phyloP scores from a whole-genome alignment of 371 early-diverging fungal species.

The Mucor sp. region DNA sequence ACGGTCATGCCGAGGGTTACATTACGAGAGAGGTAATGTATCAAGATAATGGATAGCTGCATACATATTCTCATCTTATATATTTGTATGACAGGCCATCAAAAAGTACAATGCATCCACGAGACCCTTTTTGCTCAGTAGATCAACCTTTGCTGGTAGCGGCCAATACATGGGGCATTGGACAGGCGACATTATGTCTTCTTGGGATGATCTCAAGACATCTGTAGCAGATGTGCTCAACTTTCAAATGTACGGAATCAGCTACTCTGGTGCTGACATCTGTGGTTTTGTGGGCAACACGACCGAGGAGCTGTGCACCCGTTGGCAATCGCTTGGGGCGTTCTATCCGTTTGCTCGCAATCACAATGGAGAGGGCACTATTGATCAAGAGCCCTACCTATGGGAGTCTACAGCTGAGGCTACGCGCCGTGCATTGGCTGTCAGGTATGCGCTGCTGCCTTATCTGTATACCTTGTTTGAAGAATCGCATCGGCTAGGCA shows the following conservation, averaged over 20 bases:
- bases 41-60: too few relatives aligned
- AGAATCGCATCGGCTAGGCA: slow-evolving; percentile 46
- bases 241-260: slow-evolving; percentile 69
- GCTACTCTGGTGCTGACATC: slow-evolving; percentile 67
- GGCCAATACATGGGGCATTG: slow-evolving; percentile 68
- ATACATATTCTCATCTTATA: too few relatives aligned
- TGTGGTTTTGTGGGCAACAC: slow-evolving; percentile 69
- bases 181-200: slow-evolving; percentile 57
- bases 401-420: slow-evolving; percentile 48
- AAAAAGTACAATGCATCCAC: slow-evolving; percentile 35
- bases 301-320: slow-evolving; percentile 57
- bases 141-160: slow-evolving; percentile 71
- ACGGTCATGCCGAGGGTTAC: slow-evolving; percentile 60
- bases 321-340: slow-evolving; percentile 72
- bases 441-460: slow-evolving; percentile 68
- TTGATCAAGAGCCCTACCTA: slow-evolving; percentile 59
- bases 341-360: slow-evolving; percentile 78
- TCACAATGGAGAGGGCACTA: slow-evolving; percentile 43
- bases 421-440: slow-evolving; percentile 48
- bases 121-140: slow-evolving; percentile 70
- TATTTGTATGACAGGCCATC: slow-evolving; percentile 32
- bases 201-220: slow-evolving; percentile 50
- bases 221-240: slow-evolving; percentile 62
- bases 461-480: slow-evolving; percentile 69
- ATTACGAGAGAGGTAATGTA: slow-evolving; percentile 50